Conservation (phyloP, 208 protist species). For the Naegleria lovaniensis region DNA sequence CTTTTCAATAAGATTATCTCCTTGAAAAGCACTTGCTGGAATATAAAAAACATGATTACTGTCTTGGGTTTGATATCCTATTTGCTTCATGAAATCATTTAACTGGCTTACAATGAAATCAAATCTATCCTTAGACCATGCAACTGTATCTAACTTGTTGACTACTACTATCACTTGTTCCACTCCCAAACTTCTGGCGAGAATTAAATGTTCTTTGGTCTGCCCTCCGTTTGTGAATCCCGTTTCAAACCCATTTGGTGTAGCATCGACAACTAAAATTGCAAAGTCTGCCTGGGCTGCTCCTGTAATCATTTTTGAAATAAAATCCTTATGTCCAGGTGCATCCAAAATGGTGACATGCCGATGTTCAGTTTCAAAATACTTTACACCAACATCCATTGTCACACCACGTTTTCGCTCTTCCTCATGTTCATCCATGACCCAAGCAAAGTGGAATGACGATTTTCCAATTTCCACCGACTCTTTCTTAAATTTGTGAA, state of each 20-base stretch:
- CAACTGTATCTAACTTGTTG: slow-evolving; percentile 77
- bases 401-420: slow-evolving; percentile 88
- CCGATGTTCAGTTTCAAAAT: slow-evolving; percentile 77
- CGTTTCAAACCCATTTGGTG: slow-evolving; percentile 77
- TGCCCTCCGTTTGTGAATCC: slow-evolving; percentile 82
- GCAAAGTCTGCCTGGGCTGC: slow-evolving; percentile 77
- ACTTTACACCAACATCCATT: slow-evolving; percentile 78
- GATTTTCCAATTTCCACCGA: slow-evolving; percentile 68
- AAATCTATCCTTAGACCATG: slow-evolving; percentile 76
- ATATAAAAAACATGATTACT: slow-evolving; percentile 61
- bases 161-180: slow-evolving; percentile 77
- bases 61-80: slow-evolving; percentile 61
- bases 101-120: slow-evolving; percentile 70
- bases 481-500: slow-evolving; percentile 75
- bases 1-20: slow-evolving; percentile 82
- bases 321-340: slow-evolving; percentile 84
- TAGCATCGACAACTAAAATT: slow-evolving; percentile 71
- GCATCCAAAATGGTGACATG: slow-evolving; percentile 82
- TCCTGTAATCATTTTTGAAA: slow-evolving; percentile 85
- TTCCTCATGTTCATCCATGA: slow-evolving; percentile 85
- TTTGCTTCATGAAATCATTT: slow-evolving; percentile 65
- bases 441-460: slow-evolving; percentile 91
- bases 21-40: slow-evolving; percentile 85
- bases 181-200: slow-evolving; percentile 75
- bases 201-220: slow-evolving; percentile 77